A percentile compares a stretch with the other conserved stretches of the same genome.
These are phyloP conservation scores for Porphyrellus cyaneotinctus DNA, from an alignment of 768 basidiomycete species.

Conservation along the genomic window DNA sequence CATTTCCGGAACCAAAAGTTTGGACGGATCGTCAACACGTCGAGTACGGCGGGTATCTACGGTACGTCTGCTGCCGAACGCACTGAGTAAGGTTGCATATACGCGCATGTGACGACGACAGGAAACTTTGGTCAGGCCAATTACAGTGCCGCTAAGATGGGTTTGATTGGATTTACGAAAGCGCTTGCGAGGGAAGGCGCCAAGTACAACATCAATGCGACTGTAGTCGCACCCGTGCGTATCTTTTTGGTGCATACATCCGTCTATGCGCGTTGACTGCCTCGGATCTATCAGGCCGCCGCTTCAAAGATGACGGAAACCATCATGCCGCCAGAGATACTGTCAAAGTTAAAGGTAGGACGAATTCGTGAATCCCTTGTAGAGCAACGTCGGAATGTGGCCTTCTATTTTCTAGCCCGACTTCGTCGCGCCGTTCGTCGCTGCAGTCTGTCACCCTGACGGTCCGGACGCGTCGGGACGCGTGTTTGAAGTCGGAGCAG, in stretches of 20 bases:
- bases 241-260: not conserved
- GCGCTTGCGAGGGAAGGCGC: conserved; percentile 89
- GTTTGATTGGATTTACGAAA: conserved; percentile 86
- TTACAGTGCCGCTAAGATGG: conserved; percentile 98
- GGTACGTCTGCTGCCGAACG: conserved; percentile 41
- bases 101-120: conserved; percentile 22
- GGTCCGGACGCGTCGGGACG: conserved; percentile 75
- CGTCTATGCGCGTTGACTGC: not conserved
- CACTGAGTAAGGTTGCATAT: not conserved
- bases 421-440: conserved; percentile 90
- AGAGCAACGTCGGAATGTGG: not conserved
- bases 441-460: conserved; percentile 80
- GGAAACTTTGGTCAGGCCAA: conserved; percentile 97
- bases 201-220: conserved; percentile 85
- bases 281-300: conserved; percentile 51
- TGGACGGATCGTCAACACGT: conserved; percentile 91
- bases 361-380: not conserved
- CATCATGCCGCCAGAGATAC: conserved; percentile 90
- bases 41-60: conserved; percentile 91
- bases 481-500: conserved; percentile 91
- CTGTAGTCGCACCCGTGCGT: conserved; percentile 85
- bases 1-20: conserved; percentile 93
- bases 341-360: conserved; percentile 73
- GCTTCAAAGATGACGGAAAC: conserved; percentile 96
- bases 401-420: conserved; percentile 50